phyloP scores from a whole-genome alignment of 2,329 filamentous ascomycete genomes.

The Fusarium burgessii region DNA sequence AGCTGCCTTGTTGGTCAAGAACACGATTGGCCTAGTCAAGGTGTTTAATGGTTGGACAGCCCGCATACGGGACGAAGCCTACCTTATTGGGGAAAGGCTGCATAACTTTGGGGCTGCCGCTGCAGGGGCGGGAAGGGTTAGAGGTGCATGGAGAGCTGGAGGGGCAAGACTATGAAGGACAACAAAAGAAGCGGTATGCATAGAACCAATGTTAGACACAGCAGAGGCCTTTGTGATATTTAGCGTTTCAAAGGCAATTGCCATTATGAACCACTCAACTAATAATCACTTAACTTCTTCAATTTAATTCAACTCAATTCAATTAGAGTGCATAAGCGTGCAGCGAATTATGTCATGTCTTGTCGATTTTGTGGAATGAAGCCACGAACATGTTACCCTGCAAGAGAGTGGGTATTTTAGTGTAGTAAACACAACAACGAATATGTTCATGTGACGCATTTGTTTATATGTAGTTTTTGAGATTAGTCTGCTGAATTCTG shows the following conservation, averaged over 20 bases:
- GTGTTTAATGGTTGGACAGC: conserved; percentile 81
- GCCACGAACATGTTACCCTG: conserved; percentile 27
- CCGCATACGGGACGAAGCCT: conserved; percentile 92
- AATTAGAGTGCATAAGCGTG: conserved; percentile 14
- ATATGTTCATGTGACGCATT: conserved; percentile 13
- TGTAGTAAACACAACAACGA: conserved; percentile 9
- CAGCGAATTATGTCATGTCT: conserved; percentile 23
- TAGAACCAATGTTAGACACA: conserved; percentile 11
- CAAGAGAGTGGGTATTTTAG: conserved; percentile 17
- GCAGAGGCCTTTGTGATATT: conserved; percentile 5
- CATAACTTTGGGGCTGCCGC: conserved; percentile 84
- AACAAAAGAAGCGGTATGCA: not conserved
- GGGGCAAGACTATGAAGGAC: conserved; percentile 46
- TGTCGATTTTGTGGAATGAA: conserved; percentile 15
- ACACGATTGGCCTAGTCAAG: conserved; percentile 64
- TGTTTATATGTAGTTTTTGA: not conserved
- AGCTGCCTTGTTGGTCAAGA: conserved; percentile 58
- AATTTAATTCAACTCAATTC: not conserved
- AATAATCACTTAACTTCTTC: not conserved
- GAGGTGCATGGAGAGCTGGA: conserved; percentile 54
- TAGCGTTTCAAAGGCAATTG: conserved; percentile 3
- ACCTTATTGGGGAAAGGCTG: conserved; percentile 91
- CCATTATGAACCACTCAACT: conserved; percentile 1
- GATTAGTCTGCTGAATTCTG: not conserved
- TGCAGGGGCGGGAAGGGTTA: conserved; percentile 52